These are phyloP conservation scores for Alternaria burnsii DNA, from an alignment of 2,329 filamentous ascomycete species.

Conservation along the genomic window DNA sequence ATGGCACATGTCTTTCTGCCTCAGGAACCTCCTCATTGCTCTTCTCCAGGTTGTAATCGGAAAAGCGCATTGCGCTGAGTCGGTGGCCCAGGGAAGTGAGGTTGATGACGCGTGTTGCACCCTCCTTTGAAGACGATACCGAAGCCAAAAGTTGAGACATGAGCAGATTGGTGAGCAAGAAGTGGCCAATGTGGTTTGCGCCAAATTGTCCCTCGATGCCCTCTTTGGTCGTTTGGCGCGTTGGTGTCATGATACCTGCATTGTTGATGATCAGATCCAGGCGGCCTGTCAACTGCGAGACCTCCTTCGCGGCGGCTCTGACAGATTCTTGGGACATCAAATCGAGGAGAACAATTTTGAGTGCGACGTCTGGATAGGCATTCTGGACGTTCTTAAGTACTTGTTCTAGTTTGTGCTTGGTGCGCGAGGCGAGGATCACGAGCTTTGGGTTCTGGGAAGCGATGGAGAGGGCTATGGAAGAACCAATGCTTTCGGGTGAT, in stretches of 20 bases:
- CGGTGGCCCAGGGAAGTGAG: conserved; percentile 42
- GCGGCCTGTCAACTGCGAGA: conserved; percentile 35
- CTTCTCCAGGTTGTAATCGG: conserved; percentile 54
- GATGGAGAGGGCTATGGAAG: conserved; percentile 37
- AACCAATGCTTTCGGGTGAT: conserved; percentile 42
- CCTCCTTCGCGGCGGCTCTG: conserved; percentile 44
- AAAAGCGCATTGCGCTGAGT: conserved; percentile 50
- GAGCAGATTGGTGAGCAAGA: conserved; percentile 56
- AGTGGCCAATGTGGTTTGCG: conserved; percentile 59
- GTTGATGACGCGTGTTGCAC: conserved; percentile 39
- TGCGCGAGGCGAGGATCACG: conserved; percentile 54
- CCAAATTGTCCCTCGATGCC: conserved; percentile 60
- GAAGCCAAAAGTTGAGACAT: conserved; percentile 48
- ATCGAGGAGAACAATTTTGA: conserved; percentile 45
- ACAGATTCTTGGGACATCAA: conserved; percentile 51
- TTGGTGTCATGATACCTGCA: conserved; percentile 51
- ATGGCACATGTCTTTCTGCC: conserved; percentile 32
- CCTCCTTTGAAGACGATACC: conserved; percentile 43
- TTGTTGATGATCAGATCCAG: conserved; percentile 59
- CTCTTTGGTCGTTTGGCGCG: conserved; percentile 48
- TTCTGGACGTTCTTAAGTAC: conserved; percentile 49
- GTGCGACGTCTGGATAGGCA: conserved; percentile 36
- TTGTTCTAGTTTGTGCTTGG: conserved; percentile 51
- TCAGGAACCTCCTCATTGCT: conserved; percentile 30
- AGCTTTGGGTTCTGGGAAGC: conserved; percentile 40